phyloP scores from a whole-genome alignment of 768 basidiomycete genomes.

The Kwoniella dendrophila region DNA sequence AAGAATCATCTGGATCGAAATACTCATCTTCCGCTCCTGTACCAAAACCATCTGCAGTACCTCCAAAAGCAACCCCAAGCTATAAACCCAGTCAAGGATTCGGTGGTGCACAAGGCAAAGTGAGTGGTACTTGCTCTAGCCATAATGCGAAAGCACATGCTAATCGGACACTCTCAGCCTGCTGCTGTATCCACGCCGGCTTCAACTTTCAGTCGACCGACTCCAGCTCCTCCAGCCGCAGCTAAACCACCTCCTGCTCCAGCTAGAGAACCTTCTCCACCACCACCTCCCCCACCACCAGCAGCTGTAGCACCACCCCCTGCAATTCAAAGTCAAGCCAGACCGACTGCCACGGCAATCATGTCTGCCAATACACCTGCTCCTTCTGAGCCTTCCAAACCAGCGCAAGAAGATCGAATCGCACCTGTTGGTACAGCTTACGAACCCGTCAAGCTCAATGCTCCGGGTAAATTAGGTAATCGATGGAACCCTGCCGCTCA shows the following conservation, averaged over 20 bases:
- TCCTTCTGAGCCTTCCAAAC: slow-evolving; percentile 62
- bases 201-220: slow-evolving; percentile 59
- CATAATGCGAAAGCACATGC: background rate
- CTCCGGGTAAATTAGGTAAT: slow-evolving; percentile 85
- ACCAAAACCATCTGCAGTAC: slow-evolving; percentile 41
- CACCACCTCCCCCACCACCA: slow-evolving; percentile 33
- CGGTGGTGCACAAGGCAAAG: slow-evolving; percentile 47
- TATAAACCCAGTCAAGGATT: slow-evolving; percentile 56
- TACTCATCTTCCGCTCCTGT: slow-evolving; percentile 75
- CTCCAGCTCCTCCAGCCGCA: slow-evolving; percentile 33
- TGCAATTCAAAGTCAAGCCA: slow-evolving; percentile 14
- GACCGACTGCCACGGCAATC: slow-evolving; percentile 21
- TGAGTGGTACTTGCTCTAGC: too few species aligned
- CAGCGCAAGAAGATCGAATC: slow-evolving; percentile 77
- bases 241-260: slow-evolving; percentile 36
- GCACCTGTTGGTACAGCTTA: slow-evolving; percentile 84
- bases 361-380: slow-evolving; percentile 43
- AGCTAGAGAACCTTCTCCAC: slow-evolving; percentile 32
- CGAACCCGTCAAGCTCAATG: slow-evolving; percentile 78
- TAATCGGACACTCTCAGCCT: slow-evolving; percentile 49
- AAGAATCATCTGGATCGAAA: slow-evolving; percentile 83
- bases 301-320: slow-evolving; percentile 36
- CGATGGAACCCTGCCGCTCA: slow-evolving; percentile 56
- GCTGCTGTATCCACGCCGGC: slow-evolving; percentile 37
- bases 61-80: slow-evolving; percentile 75